Evolutionary conservation across 1,139 yeast genomes (phyloP).

Genomic region (Hemisphaericaspora xylanilytica): DNA sequence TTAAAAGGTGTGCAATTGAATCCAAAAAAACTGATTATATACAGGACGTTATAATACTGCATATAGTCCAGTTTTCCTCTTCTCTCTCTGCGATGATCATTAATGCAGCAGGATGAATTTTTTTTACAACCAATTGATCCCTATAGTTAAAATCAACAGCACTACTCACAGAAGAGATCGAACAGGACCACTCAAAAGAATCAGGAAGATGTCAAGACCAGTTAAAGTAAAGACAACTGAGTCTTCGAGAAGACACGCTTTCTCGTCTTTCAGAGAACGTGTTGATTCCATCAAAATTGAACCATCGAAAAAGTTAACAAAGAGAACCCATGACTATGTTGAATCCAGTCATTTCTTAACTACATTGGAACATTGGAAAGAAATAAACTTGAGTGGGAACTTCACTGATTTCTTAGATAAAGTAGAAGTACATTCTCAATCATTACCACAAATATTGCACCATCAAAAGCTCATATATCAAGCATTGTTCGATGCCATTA

Average conservation of each 20-base stretch:
- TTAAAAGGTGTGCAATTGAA: too few relatives aligned
- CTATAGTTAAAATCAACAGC: background rate
- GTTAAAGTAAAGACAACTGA: conserved; percentile 43
- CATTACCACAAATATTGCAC: conserved; percentile 77
- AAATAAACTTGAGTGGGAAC: conserved; percentile 72
- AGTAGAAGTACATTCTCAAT: conserved; percentile 56
- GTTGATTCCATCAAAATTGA: conserved; percentile 84
- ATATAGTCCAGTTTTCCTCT: background rate
- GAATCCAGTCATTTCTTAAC: conserved; percentile 78
- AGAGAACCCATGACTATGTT: conserved; percentile 66
- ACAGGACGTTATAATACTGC: background rate
- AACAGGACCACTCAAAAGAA: too few relatives aligned
- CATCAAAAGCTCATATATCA: conserved; percentile 65
- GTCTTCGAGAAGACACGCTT: conserved; percentile 60
- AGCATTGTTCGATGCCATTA: conserved; percentile 48
- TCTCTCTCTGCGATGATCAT: conserved; percentile 1
- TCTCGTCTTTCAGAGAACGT: conserved; percentile 75
- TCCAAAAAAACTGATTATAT: background rate
- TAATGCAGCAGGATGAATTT: background rate
- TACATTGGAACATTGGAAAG: conserved; percentile 83
- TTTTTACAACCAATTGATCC: background rate
- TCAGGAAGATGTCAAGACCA: conserved; percentile 5
- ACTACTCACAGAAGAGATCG: background rate
- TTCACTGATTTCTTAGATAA: conserved; percentile 64
- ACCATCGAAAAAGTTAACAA: conserved; percentile 64